Evolutionary conservation across 2,329 filamentous ascomycete genomes (phyloP), one percentile per base, ranked within the genome.

Genomic region (Lachnellula subtilissima): DNA sequence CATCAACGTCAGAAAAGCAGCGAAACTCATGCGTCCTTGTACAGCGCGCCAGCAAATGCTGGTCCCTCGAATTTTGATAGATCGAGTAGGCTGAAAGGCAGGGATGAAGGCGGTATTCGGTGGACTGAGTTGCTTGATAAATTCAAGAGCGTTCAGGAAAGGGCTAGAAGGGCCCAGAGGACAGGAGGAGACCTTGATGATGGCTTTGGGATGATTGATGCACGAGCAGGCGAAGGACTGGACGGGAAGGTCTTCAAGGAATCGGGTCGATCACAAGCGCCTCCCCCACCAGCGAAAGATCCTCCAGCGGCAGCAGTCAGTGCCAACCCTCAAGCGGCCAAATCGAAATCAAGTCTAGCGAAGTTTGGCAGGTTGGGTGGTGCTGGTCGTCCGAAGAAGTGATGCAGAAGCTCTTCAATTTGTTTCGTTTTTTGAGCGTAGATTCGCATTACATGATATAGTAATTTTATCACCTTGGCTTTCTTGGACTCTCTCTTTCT

Each of bases 121-220:
- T 99, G 94, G 94, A 84, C 82, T 2, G 94, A 99, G 65, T 79
- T 99, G 37, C 80, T 99, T 5, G 94, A 99, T 62, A 96, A 97
- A 69, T 99, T 99, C 74, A 89, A 89, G 63, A 84, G 81, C 52
- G 93, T 95, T 1, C 94, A 99, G 69, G 94, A 99, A 64, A 85
- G 84, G 58, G 88, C 92, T 5, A 82, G 91, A 53, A 81, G 91
- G 52, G 78, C 83, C 12, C 87, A 91, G 67, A 77, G 85, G 57
- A 72, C 74, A 71, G 75, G 59, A 71, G 75, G 59, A 62, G 65
- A 73, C 22, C 64, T 82, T 52, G 78, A 77, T 50, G 71, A 78
- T 47, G 80, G 82, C 14, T 73, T 78, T 5, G 74, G 78, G 15
- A 64, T 76, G 36, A 78, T 83, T 49, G 77, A 78, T 48, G 72